These are phyloP conservation scores for Ceratocystis variospora DNA, from an alignment of 2,329 filamentous ascomycete genomes.

Conservation along the genomic window DNA sequence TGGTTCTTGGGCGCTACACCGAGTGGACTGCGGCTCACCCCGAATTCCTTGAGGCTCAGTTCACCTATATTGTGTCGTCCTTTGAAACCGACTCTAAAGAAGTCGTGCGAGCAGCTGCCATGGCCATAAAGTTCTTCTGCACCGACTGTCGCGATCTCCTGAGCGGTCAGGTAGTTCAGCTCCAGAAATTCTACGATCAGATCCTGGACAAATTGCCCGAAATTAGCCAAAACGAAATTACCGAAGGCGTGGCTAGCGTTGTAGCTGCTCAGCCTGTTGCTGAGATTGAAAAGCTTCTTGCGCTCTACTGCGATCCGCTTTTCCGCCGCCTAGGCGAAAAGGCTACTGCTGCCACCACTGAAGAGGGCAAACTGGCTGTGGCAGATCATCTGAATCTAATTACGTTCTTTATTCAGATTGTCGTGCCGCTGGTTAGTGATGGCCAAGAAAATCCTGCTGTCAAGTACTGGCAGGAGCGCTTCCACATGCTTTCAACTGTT, in stretches of 20 bases:
- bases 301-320: constrained; percentile 85
- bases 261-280: constrained; percentile 71
- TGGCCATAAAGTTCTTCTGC: constrained; percentile 95
- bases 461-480: constrained; percentile 90
- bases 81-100: constrained; percentile 83
- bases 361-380: constrained; percentile 70
- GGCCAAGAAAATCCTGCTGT: constrained; percentile 76
- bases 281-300: constrained; percentile 72
- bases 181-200: constrained; percentile 85
- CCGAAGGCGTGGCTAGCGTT: constrained; percentile 85
- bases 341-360: constrained; percentile 70
- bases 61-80: constrained; percentile 88
- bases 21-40: constrained; percentile 95
- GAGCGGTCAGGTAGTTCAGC: constrained; percentile 65
- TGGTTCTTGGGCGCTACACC: constrained; percentile 92
- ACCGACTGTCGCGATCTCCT: constrained; percentile 83
- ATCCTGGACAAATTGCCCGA: constrained; percentile 76
- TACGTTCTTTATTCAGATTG: constrained; percentile 71
- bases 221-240: constrained; percentile 86
- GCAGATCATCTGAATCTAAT: constrained; percentile 88
- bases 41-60: constrained; percentile 79
- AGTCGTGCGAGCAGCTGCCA: constrained; percentile 77
- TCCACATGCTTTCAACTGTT: constrained; percentile 74
- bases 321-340: constrained; percentile 73
- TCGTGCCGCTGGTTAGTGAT: constrained; percentile 59